Conservation (phyloP, 768 basidiomycete species). For the Pleurotus pulmonarius region DNA sequence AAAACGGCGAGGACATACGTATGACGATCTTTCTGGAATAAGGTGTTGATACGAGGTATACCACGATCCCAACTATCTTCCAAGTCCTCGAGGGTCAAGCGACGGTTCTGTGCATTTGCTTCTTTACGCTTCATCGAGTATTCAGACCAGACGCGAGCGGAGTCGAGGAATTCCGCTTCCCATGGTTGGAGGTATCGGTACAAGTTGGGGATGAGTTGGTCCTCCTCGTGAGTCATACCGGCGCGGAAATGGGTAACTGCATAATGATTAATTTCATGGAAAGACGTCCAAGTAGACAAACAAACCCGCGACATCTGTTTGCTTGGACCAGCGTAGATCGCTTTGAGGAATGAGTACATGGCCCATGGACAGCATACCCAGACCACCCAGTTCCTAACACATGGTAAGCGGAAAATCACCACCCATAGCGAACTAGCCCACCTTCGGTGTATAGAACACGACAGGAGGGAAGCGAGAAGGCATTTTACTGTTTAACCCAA, state of each 20-base stretch:
- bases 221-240: conserved; percentile 95
- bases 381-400: conserved; percentile 83
- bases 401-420: conserved; percentile 1
- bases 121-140: conserved; percentile 99
- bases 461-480: conserved; percentile 98
- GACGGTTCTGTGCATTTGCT: conserved; percentile 97
- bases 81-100: conserved; percentile 94
- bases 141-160: conserved; percentile 98
- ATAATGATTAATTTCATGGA: not conserved
- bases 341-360: conserved; percentile 98
- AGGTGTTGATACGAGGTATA: conserved; percentile 96
- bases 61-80: conserved; percentile 99
- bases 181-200: conserved; percentile 97
- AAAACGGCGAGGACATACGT: conserved; percentile 46
- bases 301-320: conserved; percentile 89
- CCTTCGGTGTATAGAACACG: conserved; percentile 94
- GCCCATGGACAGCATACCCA: conserved; percentile 99
- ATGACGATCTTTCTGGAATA: conserved; percentile 98
- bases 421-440: conserved; percentile 14
- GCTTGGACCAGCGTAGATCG: conserved; percentile 96
- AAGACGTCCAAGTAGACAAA: not conserved
- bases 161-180: conserved; percentile 97
- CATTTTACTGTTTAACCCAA: conserved; percentile 99
- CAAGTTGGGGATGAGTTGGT: conserved; percentile 93
- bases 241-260: conserved; percentile 97